Conservation (phyloP, 1,139 yeast species). For the Hyphopichia burtonii region DNA sequence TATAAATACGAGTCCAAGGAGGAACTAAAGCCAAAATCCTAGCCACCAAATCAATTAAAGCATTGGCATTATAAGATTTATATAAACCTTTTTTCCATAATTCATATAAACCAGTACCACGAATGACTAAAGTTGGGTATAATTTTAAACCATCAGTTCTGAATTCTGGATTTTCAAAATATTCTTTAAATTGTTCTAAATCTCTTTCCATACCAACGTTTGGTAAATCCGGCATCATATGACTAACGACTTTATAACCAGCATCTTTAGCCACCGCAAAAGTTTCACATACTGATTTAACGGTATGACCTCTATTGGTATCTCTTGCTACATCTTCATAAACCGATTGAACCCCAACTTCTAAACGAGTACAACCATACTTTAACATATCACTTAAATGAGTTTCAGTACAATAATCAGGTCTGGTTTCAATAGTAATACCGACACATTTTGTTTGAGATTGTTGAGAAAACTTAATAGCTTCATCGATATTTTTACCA, state of each 20-base stretch:
- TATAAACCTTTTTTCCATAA: slow-evolving; percentile 96
- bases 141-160: slow-evolving; percentile 95
- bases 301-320: slow-evolving; percentile 98
- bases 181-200: slow-evolving; percentile 90
- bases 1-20: slow-evolving; percentile 98
- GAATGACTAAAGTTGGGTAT: slow-evolving; percentile 92
- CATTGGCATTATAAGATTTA: slow-evolving; percentile 92
- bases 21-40: slow-evolving; percentile 94
- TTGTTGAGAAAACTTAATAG: slow-evolving; percentile 87
- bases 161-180: slow-evolving; percentile 94
- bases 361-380: slow-evolving; percentile 96
- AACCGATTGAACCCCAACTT: slow-evolving; percentile 95
- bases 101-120: slow-evolving; percentile 97
- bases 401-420: slow-evolving; percentile 96
- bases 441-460: slow-evolving; percentile 97
- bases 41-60: slow-evolving; percentile 90
- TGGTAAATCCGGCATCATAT: slow-evolving; percentile 99
- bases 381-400: slow-evolving; percentile 93
- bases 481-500: slow-evolving; percentile 86
- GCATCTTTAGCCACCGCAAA: slow-evolving; percentile 96
- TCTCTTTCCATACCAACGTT: slow-evolving; percentile 99
- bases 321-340: slow-evolving; percentile 99
- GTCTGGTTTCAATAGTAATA: slow-evolving; percentile 96
- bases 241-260: slow-evolving; percentile 95
- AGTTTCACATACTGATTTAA: slow-evolving; percentile 92